Evolutionary conservation across 164 flowering plant species (phyloP).

Genomic region (Cinnamomum micranthum): DNA sequence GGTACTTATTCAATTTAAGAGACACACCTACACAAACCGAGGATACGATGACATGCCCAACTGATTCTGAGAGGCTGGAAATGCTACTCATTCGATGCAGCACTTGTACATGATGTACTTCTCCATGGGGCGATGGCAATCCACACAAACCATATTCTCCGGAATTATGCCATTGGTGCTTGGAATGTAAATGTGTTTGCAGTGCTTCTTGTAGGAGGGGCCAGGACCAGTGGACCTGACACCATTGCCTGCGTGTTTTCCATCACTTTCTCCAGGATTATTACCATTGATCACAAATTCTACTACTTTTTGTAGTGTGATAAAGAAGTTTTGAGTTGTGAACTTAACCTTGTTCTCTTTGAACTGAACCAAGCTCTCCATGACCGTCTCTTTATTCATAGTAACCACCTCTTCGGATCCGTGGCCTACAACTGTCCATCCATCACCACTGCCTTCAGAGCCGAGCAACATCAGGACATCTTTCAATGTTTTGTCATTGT

Average conservation of each 20-base stretch:
- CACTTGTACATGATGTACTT: constrained; percentile 69
- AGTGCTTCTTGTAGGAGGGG: constrained; percentile 45
- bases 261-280: too few species aligned
- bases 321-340: constrained; percentile 35
- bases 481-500: constrained; percentile 38
- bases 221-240: not conserved
- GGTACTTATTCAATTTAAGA: too few species aligned
- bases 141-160: constrained; percentile 49
- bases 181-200: constrained; percentile 63
- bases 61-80: too few species aligned
- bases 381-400: constrained; percentile 38
- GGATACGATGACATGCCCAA: too few species aligned
- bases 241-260: too few species aligned
- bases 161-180: constrained; percentile 41
- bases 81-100: constrained; percentile 24
- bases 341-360: constrained; percentile 33
- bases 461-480: constrained; percentile 48
- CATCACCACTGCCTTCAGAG: constrained; percentile 44
- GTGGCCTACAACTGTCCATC: constrained; percentile 54
- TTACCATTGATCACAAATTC: too few species aligned
- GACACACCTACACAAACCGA: too few species aligned
- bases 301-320: constrained; percentile 35
- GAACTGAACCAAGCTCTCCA: constrained; percentile 21
- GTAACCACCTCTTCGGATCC: constrained; percentile 45
- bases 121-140: constrained; percentile 72